Conservation (phyloP, 176 grass and related monocot genomes). For the Musa schizocarpa region DNA sequence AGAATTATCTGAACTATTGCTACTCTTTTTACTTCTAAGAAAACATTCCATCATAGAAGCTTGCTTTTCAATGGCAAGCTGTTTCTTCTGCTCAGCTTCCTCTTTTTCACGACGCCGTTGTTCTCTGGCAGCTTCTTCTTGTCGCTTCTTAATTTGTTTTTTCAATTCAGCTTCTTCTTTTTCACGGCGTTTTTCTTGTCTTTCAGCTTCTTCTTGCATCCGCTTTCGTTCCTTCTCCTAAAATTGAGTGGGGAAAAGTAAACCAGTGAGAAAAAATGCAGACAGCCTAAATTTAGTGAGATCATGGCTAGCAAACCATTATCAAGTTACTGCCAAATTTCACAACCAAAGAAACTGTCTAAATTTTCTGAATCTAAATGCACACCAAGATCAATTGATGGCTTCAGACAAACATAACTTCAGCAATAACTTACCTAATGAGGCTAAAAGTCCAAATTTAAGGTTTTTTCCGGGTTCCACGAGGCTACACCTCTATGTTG, state of each 20-base stretch:
- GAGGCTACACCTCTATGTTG: too few species aligned
- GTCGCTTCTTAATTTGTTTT: constrained; percentile 66
- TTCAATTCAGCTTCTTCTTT: constrained; percentile 81
- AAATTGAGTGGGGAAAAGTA: constrained; percentile 28
- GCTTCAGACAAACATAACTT: too few species aligned
- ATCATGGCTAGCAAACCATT: background rate
- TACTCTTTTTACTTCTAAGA: constrained; percentile 62
- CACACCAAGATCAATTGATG: too few species aligned
- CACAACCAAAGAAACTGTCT: too few species aligned
- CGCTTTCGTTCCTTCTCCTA: constrained; percentile 65
- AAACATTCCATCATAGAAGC: constrained; percentile 82
- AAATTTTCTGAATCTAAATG: too few species aligned
- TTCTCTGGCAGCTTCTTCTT: constrained; percentile 80
- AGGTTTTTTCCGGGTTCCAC: too few species aligned
- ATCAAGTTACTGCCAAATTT: too few species aligned
- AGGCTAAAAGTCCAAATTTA: too few species aligned
- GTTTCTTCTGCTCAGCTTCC: constrained; percentile 62
- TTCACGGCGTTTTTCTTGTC: constrained; percentile 63
- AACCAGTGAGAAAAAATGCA: background rate
- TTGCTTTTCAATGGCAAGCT: constrained; percentile 64
- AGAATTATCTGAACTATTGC: constrained; percentile 20
- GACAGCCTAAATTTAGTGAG: background rate
- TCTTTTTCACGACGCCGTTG: constrained; percentile 76
- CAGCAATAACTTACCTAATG: too few species aligned
- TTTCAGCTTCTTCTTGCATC: constrained; percentile 69